Conservation (phyloP, 169 alveolate genomes). For the Cryptosporidium canis region DNA sequence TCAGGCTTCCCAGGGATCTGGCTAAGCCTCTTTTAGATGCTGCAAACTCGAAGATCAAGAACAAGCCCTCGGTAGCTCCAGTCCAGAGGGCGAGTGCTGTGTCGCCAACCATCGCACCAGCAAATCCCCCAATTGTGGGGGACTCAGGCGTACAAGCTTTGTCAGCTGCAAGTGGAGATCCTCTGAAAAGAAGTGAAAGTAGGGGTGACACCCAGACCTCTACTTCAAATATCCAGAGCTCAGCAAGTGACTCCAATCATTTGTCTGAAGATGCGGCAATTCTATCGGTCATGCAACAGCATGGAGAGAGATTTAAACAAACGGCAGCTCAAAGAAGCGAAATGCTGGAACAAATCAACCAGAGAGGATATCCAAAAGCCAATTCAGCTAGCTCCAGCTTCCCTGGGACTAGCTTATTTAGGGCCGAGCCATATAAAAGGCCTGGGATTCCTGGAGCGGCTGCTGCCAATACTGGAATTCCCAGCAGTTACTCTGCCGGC, state of each 20-base stretch:
- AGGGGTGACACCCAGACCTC: not conserved
- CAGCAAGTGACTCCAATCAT: not conserved
- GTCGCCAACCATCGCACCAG: not conserved
- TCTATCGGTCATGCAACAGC: conserved; percentile 65
- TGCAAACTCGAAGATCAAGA: conserved; percentile 36
- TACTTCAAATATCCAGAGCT: not conserved
- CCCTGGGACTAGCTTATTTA: not conserved
- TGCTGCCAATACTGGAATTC: not conserved
- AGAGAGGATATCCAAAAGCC: not conserved
- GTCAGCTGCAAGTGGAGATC: not conserved
- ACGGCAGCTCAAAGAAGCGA: conserved; percentile 72
- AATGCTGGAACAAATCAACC: conserved; percentile 41
- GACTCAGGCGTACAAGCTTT: not conserved
- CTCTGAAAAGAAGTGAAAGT: not conserved
- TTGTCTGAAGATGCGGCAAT: conserved; percentile 62
- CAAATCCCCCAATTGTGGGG: not conserved
- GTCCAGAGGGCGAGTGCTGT: not conserved
- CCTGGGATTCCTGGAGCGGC: not conserved
- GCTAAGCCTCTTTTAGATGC: conserved; percentile 65
- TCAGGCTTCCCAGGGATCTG: conserved; percentile 47
- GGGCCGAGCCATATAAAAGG: conserved; percentile 50
- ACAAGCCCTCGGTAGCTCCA: not conserved
- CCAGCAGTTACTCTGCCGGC: not conserved
- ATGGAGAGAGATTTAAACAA: conserved; percentile 63
- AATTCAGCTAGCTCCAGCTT: not conserved